Percentiles rank a stretch among this genome's conserved stretches.
phyloP scores from a whole-genome alignment of 345 rosid genomes.

The Populus simonii region DNA sequence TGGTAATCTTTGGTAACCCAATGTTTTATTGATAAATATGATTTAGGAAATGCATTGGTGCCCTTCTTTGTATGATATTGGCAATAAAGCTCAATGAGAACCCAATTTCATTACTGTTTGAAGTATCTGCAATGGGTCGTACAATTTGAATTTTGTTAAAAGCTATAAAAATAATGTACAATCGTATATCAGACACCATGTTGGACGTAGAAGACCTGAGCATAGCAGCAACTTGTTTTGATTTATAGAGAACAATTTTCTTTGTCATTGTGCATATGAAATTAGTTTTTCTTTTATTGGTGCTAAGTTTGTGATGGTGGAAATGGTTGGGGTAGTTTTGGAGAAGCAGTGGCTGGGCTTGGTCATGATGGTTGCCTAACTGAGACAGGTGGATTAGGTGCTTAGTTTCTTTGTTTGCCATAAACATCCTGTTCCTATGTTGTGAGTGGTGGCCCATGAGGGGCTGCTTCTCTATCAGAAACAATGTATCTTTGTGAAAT shows the following conservation, averaged over 20 bases:
- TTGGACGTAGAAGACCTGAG: neutral
- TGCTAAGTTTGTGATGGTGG: no score
- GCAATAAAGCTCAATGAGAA: neutral
- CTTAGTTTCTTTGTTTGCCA: neutral
- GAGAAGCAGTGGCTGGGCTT: neutral
- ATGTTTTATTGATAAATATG: constrained; percentile 1
- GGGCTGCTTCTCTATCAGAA: neutral
- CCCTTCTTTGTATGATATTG: neutral
- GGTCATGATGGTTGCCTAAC: neutral
- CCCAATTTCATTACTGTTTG: neutral
- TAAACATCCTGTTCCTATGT: neutral
- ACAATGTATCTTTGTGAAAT: neutral
- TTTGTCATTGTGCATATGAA: neutral
- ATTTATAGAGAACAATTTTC: neutral
- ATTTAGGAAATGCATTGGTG: neutral
- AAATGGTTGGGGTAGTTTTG: neutral
- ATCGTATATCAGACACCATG: neutral
- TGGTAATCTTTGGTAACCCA: constrained; percentile 53
- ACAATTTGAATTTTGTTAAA: neutral
- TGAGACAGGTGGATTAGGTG: neutral
- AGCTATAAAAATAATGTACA: neutral
- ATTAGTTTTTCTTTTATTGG: neutral
- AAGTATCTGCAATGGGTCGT: neutral
- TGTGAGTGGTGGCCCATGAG: neutral
- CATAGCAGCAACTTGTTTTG: no score